Evolutionary conservation across 768 basidiomycete species (phyloP).

Genomic region (Butyriboletus loyo): DNA sequence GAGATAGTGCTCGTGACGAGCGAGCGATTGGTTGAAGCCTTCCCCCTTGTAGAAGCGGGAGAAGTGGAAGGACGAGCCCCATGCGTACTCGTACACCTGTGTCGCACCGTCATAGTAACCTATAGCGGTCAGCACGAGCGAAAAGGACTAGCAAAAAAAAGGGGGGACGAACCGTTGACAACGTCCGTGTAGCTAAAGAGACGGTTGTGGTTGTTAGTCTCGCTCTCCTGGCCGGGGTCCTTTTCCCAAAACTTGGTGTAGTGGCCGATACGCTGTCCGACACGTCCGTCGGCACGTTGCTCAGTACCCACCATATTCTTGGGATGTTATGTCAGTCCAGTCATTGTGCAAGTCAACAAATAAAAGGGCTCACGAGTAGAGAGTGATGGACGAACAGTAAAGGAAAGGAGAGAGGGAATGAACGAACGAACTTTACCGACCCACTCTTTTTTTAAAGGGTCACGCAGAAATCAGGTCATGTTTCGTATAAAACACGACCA

Average conservation of each 20-base stretch:
- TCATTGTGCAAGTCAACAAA: neutral
- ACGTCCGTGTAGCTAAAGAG: slow-evolving; percentile 86
- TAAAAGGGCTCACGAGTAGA: neutral
- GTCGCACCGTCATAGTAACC: slow-evolving; percentile 98
- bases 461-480: slow-evolving; percentile 21
- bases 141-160: neutral
- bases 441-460: slow-evolving; percentile 13
- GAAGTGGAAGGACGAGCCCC: slow-evolving; percentile 92
- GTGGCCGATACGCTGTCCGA: slow-evolving; percentile 67
- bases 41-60: slow-evolving; percentile 96
- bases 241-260: slow-evolving; percentile 94
- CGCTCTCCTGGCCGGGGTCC: slow-evolving; percentile 66
- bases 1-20: slow-evolving; percentile 98
- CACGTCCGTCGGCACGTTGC: slow-evolving; percentile 52
- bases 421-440: neutral
- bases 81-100: slow-evolving; percentile 91
- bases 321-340: neutral
- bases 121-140: slow-evolving; percentile 21
- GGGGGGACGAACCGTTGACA: slow-evolving; percentile 69
- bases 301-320: slow-evolving; percentile 19
- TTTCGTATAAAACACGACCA: neutral
- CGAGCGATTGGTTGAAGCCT: slow-evolving; percentile 62
- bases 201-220: slow-evolving; percentile 65
- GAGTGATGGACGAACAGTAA: neutral
- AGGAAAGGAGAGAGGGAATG: neutral